Conservation (phyloP, 2,329 filamentous ascomycete species). For the Dactylella cylindrospora region DNA sequence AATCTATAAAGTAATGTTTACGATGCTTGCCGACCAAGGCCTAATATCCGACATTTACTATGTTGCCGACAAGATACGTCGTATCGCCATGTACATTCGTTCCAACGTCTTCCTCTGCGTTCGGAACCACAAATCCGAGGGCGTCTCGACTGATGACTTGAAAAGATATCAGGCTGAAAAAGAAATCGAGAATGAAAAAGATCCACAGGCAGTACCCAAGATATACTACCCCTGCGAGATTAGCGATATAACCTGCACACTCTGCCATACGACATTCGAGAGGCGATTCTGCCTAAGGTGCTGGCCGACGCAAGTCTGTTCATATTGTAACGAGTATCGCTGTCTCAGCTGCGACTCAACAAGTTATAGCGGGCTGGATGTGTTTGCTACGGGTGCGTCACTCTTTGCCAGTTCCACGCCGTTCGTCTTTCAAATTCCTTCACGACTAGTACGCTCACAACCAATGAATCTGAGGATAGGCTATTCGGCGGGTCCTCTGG, state of each 20-base stretch:
- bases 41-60: neutral
- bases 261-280: constrained; percentile 12
- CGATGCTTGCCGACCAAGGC: constrained; percentile 16
- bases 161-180: neutral
- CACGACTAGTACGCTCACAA: too few relatives aligned
- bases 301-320: constrained; percentile 17
- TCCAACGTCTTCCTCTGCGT: constrained; percentile 34
- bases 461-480: too few relatives aligned
- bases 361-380: too few relatives aligned
- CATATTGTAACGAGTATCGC: constrained; percentile 23
- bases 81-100: constrained; percentile 13
- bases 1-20: constrained; percentile 18
- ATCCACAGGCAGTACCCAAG: neutral
- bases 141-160: constrained; percentile 1
- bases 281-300: constrained; percentile 24
- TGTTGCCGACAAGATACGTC: constrained; percentile 16
- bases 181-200: neutral
- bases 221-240: constrained; percentile 29
- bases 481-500: too few relatives aligned
- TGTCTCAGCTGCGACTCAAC: constrained; percentile 13
- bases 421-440: too few relatives aligned
- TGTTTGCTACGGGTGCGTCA: too few relatives aligned
- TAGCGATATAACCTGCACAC: neutral
- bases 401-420: too few relatives aligned
- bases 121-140: constrained; percentile 20